Base-by-base conservation (phyloP, 208 protist genomes). In the Trypanosomatidae sp. region DNA sequence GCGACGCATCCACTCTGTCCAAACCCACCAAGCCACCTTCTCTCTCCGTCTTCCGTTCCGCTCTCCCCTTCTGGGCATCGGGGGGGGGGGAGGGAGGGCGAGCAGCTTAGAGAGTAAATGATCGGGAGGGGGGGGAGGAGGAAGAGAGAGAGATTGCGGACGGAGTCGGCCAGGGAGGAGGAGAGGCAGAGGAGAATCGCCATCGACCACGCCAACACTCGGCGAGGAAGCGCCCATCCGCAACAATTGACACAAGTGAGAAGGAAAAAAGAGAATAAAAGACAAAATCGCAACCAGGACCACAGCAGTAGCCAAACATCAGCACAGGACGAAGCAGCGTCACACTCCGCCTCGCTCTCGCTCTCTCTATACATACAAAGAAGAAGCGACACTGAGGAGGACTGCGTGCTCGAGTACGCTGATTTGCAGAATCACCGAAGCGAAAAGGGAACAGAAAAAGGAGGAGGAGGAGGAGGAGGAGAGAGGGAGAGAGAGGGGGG, bases 401-500 rank as follows among this genome's bases (percentile, higher is more conserved):
- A 36, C 33, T 36, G 33, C 33, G 1, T 36, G 33, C 33, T 36
- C 33, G 33, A 36, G 33, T 36, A 36, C 33, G 33, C 33, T 36
- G 33, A 36, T 36, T 36, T 36, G 33, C 33, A 36, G 33, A 36
- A 36, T 36, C 33, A 36, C 33, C 1, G 33, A 2, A 36, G 33
- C 33, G 33, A 12, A 67, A n/a, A 36, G 1, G 1, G 33, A 36
- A 36, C 33, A 36, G 33, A 36, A 36, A 36, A 69, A 60, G 41
- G 12, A 62, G 6, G 25, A 13, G 52, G 36, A 46, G 68, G 9
- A 28, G 13, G 44, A 70, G 10, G 15, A 53, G 58, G 33, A 68
- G 60, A 33, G 10, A 60, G 46, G 65, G 41, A 69, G 55, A 25
- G 25, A 62, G 44, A 69, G 58, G 68, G 30, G 65, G 62, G 68